These are phyloP conservation scores for Leccinum broughii DNA, from an alignment of 768 basidiomycete species.

Conservation along the genomic window DNA sequence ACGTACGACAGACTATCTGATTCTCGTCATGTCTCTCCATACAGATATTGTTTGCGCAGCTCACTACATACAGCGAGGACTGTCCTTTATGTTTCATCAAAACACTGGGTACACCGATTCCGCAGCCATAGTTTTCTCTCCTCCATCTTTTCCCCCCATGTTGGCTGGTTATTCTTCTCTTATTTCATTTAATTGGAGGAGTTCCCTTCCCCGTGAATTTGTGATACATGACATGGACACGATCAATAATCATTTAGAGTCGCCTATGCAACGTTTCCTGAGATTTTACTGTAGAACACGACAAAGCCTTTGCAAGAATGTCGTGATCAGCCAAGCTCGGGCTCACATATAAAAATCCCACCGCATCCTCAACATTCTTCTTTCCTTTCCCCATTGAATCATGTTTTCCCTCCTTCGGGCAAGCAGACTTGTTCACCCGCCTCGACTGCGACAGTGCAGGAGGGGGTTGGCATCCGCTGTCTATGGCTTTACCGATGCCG, in stretches of 20 bases:
- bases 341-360: slow-evolving; percentile 1
- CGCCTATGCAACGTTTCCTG: not conserved
- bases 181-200: slow-evolving; percentile 27
- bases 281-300: not conserved
- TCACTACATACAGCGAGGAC: slow-evolving; percentile 19
- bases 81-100: slow-evolving; percentile 13
- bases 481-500: slow-evolving; percentile 81
- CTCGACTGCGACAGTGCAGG: slow-evolving; percentile 8
- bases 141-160: slow-evolving; percentile 12
- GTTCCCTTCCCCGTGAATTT: slow-evolving; percentile 23
- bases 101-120: slow-evolving; percentile 14
- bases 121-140: slow-evolving; percentile 19
- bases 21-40: slow-evolving; percentile 29
- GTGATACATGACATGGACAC: slow-evolving; percentile 17
- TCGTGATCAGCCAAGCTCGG: slow-evolving; percentile 15
- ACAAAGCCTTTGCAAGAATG: slow-evolving; percentile 14
- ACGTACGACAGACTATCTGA: slow-evolving; percentile 39
- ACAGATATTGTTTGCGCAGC: slow-evolving; percentile 28
- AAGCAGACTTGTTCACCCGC: slow-evolving; percentile 26
- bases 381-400: slow-evolving; percentile 4
- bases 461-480: slow-evolving; percentile 49
- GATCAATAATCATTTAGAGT: slow-evolving; percentile 18
- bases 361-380: not conserved
- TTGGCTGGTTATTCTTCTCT: slow-evolving; percentile 18
- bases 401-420: slow-evolving; percentile 35